Evolutionary conservation across 352 stramenopile species (phyloP).

Genomic region (Phytophthora pistaciae): DNA sequence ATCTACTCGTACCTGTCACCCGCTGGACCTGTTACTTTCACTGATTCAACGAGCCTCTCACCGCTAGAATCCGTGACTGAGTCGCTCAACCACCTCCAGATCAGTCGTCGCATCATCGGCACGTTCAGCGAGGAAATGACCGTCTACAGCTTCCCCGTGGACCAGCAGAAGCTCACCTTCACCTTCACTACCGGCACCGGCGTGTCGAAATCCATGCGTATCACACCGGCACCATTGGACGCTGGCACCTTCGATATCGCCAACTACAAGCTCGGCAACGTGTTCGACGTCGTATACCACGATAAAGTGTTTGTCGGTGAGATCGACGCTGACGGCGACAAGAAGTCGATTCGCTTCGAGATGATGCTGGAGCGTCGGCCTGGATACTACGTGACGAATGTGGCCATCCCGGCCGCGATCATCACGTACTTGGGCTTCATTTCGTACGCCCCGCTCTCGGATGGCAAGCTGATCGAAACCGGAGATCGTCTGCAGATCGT

Average conservation of each 20-base stretch:
- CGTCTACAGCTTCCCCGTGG: slow-evolving; percentile 63
- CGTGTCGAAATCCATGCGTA: slow-evolving; percentile 41
- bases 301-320: slow-evolving; percentile 62
- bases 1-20: slow-evolving; percentile 39
- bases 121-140: slow-evolving; percentile 69
- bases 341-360: slow-evolving; percentile 61
- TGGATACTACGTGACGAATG: slow-evolving; percentile 68
- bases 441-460: slow-evolving; percentile 48
- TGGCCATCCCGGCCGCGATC: slow-evolving; percentile 50
- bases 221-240: slow-evolving; percentile 43
- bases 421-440: slow-evolving; percentile 72
- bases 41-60: slow-evolving; percentile 30
- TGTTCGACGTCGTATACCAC: slow-evolving; percentile 59
- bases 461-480: slow-evolving; percentile 50
- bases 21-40: slow-evolving; percentile 36
- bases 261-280: slow-evolving; percentile 66
- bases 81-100: slow-evolving; percentile 45
- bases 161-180: slow-evolving; percentile 69
- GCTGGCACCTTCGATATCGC: slow-evolving; percentile 54
- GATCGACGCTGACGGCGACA: slow-evolving; percentile 42
- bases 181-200: slow-evolving; percentile 47
- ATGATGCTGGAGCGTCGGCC: slow-evolving; percentile 64
- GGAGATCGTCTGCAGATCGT: slow-evolving; percentile 65
- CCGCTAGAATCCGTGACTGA: slow-evolving; percentile 22
- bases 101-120: slow-evolving; percentile 46